Conservation (phyloP, 2,329 filamentous ascomycete species). For the Epichloe hybrida region DNA sequence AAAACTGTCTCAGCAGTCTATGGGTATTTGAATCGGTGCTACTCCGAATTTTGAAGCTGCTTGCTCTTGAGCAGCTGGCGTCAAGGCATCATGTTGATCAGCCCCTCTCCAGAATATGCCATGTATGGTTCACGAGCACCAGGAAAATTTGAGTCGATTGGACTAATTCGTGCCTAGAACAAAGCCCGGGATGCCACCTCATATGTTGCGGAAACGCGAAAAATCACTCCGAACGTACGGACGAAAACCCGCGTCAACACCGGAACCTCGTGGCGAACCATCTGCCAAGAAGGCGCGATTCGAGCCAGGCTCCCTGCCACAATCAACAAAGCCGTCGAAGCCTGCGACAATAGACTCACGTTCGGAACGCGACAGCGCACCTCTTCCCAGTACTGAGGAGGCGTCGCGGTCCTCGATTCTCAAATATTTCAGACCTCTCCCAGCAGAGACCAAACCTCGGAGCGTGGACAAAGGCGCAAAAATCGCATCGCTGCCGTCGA, state of each 20-base stretch:
- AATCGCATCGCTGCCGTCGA: conserved; percentile 8
- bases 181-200: conserved; percentile 14
- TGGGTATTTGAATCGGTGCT: neutral
- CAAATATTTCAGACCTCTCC: conserved; percentile 26
- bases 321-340: neutral
- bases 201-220: conserved; percentile 15
- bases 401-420: conserved; percentile 21
- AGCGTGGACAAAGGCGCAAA: conserved; percentile 1
- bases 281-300: conserved; percentile 15
- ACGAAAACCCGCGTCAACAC: conserved; percentile 16
- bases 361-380: neutral
- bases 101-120: conserved; percentile 16
- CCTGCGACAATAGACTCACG: neutral
- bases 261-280: conserved; percentile 14
- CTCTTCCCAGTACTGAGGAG: neutral
- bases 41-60: neutral
- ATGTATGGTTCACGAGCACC: conserved; percentile 10
- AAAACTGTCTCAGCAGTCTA: too few species aligned
- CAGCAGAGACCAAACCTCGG: conserved; percentile 3
- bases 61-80: neutral
- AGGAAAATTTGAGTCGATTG: neutral
- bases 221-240: conserved; percentile 28
- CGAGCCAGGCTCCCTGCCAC: neutral
- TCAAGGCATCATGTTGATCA: conserved; percentile 5
- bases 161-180: conserved; percentile 12